phyloP scores from a whole-genome alignment of 345 rosid genomes.

The Acer campestre region DNA sequence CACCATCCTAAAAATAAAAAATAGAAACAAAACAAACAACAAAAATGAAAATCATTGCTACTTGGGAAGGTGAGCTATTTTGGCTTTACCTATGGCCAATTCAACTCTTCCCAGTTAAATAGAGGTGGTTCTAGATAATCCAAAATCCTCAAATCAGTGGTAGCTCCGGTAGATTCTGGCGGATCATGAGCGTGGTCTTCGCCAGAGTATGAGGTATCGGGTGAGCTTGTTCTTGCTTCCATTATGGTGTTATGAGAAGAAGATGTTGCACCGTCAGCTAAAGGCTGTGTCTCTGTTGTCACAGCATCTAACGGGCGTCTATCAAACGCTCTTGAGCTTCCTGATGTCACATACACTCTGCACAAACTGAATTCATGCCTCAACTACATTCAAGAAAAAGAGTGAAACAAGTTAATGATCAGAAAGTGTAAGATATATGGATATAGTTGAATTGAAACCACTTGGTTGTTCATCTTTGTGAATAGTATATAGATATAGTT shows the following conservation, averaged over 20 bases:
- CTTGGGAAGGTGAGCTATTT: not conserved
- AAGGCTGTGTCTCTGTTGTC: conserved; percentile 30
- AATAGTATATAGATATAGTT: not conserved
- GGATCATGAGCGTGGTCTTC: conserved; percentile 37
- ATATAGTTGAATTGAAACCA: not conserved
- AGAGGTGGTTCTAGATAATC: conserved; percentile 37
- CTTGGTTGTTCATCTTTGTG: not conserved
- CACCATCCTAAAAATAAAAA: not conserved
- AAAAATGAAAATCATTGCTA: not conserved
- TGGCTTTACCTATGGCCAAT: conserved; percentile 42
- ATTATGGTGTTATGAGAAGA: conserved; percentile 10
- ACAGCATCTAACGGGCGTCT: conserved; percentile 70
- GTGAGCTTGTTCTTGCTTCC: conserved; percentile 42
- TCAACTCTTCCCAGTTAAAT: conserved; percentile 60
- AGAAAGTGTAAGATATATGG: conserved; percentile 12
- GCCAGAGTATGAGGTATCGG: conserved; percentile 49
- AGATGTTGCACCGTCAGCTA: conserved; percentile 36
- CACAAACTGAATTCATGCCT: conserved; percentile 86
- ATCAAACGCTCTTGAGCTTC: conserved; percentile 79
- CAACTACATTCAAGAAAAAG: conserved; percentile 49
- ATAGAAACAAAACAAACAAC: not conserved
- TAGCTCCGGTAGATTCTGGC: conserved; percentile 30
- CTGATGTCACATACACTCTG: conserved; percentile 76
- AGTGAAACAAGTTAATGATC: conserved; percentile 14
- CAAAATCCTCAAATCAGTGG: conserved; percentile 22